Evolutionary conservation across 2,329 filamentous ascomycete species (phyloP).

Genomic region (Myotisia sp.): DNA sequence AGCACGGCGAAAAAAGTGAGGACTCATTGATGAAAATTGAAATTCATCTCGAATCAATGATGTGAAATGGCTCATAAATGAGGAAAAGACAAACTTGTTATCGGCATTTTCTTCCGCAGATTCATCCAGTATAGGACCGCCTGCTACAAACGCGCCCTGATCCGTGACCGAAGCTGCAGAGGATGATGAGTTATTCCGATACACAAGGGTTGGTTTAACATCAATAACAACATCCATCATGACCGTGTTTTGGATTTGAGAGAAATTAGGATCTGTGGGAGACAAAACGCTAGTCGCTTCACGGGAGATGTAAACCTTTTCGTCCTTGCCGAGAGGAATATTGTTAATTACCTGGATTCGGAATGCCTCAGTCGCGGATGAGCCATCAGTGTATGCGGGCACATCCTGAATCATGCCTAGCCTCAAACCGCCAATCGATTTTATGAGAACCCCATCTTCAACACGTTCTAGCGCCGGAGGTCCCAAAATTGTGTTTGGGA

Average conservation of each 20-base stretch:
- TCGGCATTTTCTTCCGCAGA: slow-evolving; percentile 20
- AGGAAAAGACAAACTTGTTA: slow-evolving; percentile 32
- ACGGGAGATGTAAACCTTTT: slow-evolving; percentile 68
- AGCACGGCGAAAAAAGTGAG: slow-evolving; percentile 19
- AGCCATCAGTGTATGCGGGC: slow-evolving; percentile 17
- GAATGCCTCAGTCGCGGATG: slow-evolving; percentile 22
- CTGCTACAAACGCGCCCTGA: slow-evolving; percentile 13
- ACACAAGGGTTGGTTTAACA: slow-evolving; percentile 13
- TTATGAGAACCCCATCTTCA: slow-evolving; percentile 45
- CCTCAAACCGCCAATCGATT: slow-evolving; percentile 45
- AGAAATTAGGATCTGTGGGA: slow-evolving; percentile 66
- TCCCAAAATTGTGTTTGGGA: slow-evolving; percentile 36
- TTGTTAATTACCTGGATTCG: slow-evolving; percentile 66
- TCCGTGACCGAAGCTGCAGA: slow-evolving; percentile 14
- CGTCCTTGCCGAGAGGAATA: slow-evolving; percentile 69
- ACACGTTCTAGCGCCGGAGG: slow-evolving; percentile 42
- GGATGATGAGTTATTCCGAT: slow-evolving; percentile 16
- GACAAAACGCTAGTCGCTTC: slow-evolving; percentile 54
- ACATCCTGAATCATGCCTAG: slow-evolving; percentile 37
- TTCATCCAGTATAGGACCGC: slow-evolving; percentile 15
- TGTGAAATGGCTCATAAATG: slow-evolving; percentile 37
- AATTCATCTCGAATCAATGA: slow-evolving; percentile 34
- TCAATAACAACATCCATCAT: slow-evolving; percentile 62
- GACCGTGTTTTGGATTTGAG: slow-evolving; percentile 56
- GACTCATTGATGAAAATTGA: slow-evolving; percentile 21